Evolutionary conservation across 2,329 filamentous ascomycete genomes (phyloP), one percentile per base, ranked within the genome.

Genomic region (Penicillium sp.): DNA sequence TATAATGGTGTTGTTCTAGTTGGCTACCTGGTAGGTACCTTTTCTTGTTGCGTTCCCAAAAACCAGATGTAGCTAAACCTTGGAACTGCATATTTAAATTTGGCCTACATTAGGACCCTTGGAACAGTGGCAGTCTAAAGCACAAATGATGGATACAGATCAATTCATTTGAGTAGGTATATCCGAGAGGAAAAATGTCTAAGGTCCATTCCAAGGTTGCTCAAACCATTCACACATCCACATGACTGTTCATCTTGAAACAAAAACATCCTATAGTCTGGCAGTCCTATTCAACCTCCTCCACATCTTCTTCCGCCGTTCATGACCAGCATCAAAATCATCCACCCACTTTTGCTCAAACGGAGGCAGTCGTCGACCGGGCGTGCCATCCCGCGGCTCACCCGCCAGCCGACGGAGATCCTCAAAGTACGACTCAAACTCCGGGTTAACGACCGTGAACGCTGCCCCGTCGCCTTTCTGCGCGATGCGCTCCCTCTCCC

Each of bases 401-500:
- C 70, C 69, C 0, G 69, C 69, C 16, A 72, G 53, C 3, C 42
- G 39, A 0, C 67, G 56, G 10, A 73, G 48, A 2, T 62, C 64
- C 55, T 83, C 76, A 47, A 84, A 83, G 51, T 83, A 83, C 10
- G 76, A 71, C 45, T 79, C 73, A 52, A 83, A 82, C 18, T 82
- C 71, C 0, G 79, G 79, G 41, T 72, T 74, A 7, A 83, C 58
- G 2, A 77, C 63, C 0, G 71, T 68, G 45, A 83, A 83, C 2
- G 64, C 67, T 0, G 70, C 60, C 0, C 77, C 76, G 43, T 82
- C 79, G 0, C 79, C 79, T 30, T 68, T 72, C 6, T 56, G 51
- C 13, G 60, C 60, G 8, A 82, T 71, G 0, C 78, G 64, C 2
- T 78, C 71, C 2, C 54, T 50, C 48, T 83, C 79, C 80, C 79